A percentile compares a stretch with the other conserved stretches of the same genome.
Evolutionary conservation across 768 basidiomycete species (phyloP).

Genomic region (Lepiota brunneoincarnata): DNA sequence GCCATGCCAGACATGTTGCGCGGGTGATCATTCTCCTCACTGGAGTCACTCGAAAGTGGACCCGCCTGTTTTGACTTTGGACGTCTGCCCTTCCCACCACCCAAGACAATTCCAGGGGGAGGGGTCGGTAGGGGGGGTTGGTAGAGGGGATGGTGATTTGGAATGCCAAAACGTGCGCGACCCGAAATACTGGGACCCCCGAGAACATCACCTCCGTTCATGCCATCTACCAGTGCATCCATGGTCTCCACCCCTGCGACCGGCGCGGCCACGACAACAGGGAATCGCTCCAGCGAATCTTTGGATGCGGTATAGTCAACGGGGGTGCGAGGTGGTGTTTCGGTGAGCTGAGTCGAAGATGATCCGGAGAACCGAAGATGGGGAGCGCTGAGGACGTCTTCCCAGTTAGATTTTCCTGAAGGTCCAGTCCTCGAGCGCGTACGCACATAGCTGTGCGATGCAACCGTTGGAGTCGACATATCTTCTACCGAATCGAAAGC

Average conservation of each 20-base stretch:
- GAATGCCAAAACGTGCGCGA: constrained; percentile 54
- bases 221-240: constrained; percentile 87
- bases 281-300: constrained; percentile 49
- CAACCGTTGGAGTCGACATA: constrained; percentile 18
- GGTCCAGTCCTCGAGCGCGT: constrained; percentile 60
- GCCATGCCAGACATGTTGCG: constrained; percentile 23
- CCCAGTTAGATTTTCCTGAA: constrained; percentile 45
- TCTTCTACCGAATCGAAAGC: constrained; percentile 33
- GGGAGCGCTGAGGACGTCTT: constrained; percentile 40
- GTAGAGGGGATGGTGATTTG: constrained; percentile 70
- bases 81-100: constrained; percentile 41
- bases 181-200: constrained; percentile 37
- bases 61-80: constrained; percentile 27
- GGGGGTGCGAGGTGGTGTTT: constrained; percentile 73
- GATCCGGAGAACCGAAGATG: constrained; percentile 62
- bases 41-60: constrained; percentile 43
- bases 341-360: constrained; percentile 64
- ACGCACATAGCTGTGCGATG: constrained; percentile 36
- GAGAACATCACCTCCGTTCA: constrained; percentile 75
- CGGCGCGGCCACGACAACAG: constrained; percentile 74
- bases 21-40: constrained; percentile 49
- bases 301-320: constrained; percentile 39
- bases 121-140: constrained; percentile 83
- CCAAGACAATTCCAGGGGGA: constrained; percentile 75
- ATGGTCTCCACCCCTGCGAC: constrained; percentile 79